Percentiles rank a stretch among this genome's conserved stretches.
These are phyloP conservation scores for Cucurbita maxima DNA, from an alignment of 306 rosid species.

Conservation along the genomic window DNA sequence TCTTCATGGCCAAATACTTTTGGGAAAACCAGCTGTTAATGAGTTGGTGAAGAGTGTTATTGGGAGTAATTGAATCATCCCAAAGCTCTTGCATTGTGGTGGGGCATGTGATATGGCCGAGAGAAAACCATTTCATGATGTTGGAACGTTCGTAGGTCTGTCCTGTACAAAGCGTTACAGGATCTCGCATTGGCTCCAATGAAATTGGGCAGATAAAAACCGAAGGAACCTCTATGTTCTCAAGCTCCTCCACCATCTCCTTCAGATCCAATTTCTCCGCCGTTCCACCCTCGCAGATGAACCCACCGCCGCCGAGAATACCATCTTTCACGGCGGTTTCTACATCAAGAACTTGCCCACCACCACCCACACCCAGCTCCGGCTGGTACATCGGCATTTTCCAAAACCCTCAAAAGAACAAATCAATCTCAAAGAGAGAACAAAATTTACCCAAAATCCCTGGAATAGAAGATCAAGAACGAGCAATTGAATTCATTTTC, in stretches of 20 bases:
- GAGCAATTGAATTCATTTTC: not conserved
- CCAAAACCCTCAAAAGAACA: not conserved
- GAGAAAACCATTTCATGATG: conserved; percentile 57
- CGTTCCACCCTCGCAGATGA: conserved; percentile 6
- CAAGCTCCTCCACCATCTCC: conserved; percentile 44
- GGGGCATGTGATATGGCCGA: conserved; percentile 72
- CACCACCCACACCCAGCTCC: conserved; percentile 24
- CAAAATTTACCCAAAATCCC: not conserved
- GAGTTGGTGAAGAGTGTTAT: conserved; percentile 46
- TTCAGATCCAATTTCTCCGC: conserved; percentile 45
- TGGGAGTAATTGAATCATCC: conserved; percentile 55
- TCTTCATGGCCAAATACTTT: conserved; percentile 38
- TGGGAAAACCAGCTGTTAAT: conserved; percentile 56
- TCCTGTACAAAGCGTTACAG: conserved; percentile 84
- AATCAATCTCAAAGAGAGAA: not conserved
- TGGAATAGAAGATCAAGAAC: not conserved
- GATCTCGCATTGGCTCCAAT: conserved; percentile 61
- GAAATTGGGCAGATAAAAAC: conserved; percentile 80
- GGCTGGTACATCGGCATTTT: conserved; percentile 29
- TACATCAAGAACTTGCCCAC: conserved; percentile 44
- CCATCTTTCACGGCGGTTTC: conserved; percentile 55
- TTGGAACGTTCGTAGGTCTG: conserved; percentile 72
- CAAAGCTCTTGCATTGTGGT: conserved; percentile 82
- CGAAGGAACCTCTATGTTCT: conserved; percentile 44
- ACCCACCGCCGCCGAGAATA: conserved; percentile 30